Conservation (phyloP, 129 eudicot genomes). For the Solidago caesia region DNA sequence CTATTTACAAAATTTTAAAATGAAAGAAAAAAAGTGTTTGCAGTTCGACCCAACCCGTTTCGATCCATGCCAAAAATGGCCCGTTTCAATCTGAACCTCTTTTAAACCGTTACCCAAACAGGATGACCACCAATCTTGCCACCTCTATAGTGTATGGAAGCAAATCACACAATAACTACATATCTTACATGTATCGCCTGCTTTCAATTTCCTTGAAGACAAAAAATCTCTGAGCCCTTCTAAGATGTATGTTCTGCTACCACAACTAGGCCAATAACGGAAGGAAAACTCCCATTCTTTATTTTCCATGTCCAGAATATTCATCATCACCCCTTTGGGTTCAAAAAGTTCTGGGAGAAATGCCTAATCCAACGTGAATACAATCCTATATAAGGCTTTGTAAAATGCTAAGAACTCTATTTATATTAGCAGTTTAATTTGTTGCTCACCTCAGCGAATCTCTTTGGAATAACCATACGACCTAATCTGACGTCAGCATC, state of each 20-base stretch:
- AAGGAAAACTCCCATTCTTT: conserved; percentile 52
- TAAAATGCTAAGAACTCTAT: conserved; percentile 1
- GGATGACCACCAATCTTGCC: background rate
- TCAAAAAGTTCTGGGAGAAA: conserved; percentile 53
- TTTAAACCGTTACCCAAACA: too few species aligned
- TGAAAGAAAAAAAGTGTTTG: too few species aligned
- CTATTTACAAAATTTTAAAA: too few species aligned
- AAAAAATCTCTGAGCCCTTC: conserved; percentile 66
- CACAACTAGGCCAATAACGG: conserved; percentile 51
- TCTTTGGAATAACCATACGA: conserved; percentile 62
- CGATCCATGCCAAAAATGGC: too few species aligned
- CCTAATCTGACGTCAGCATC: conserved; percentile 54
- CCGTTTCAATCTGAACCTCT: too few species aligned
- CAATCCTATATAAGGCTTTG: conserved; percentile 19
- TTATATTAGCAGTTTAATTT: conserved; percentile 10
- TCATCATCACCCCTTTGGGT: conserved; percentile 43
- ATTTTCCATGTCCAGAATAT: conserved; percentile 55
- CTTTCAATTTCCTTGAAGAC: conserved; percentile 47
- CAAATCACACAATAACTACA: too few species aligned
- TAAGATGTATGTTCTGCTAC: conserved; percentile 57
- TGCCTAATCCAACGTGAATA: conserved; percentile 40
- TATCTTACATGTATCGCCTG: conserved; percentile 64
- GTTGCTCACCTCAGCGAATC: conserved; percentile 63
- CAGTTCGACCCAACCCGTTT: too few species aligned
- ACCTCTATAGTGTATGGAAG: background rate